Evolutionary conservation across 2,329 filamentous ascomycete genomes (phyloP).

Genomic region (Pseudocercospora fijiensis): DNA sequence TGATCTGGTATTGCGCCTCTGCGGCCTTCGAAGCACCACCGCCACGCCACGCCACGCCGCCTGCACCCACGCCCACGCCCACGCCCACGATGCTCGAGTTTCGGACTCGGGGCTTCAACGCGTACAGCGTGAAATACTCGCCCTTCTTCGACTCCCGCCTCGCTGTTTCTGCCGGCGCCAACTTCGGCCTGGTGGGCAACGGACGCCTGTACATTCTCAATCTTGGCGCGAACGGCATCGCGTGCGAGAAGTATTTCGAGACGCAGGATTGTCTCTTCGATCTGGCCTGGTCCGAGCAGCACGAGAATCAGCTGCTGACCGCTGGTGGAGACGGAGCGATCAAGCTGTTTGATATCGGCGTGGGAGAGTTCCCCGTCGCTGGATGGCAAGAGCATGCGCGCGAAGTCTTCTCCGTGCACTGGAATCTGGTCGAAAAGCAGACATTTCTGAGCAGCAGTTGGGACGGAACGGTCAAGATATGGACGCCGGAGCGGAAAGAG

Average conservation of each 20-base stretch:
- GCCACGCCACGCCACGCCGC: background rate
- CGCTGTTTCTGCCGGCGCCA: constrained; percentile 84
- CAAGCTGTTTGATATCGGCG: constrained; percentile 84
- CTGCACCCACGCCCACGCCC: background rate
- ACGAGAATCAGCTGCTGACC: constrained; percentile 89
- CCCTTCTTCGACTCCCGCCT: constrained; percentile 96
- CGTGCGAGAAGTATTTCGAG: constrained; percentile 85
- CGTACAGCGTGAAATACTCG: constrained; percentile 96
- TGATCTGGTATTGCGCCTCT: background rate
- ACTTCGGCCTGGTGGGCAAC: constrained; percentile 97
- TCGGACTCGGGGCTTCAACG: constrained; percentile 89
- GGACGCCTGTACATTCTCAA: constrained; percentile 82
- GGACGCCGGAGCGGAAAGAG: constrained; percentile 67
- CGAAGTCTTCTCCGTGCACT: constrained; percentile 88
- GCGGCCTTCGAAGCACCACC: background rate
- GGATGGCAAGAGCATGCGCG: constrained; percentile 91
- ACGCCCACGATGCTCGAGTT: constrained; percentile 86
- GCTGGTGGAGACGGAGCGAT: constrained; percentile 91
- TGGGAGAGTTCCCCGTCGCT: constrained; percentile 81
- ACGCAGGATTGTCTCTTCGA: constrained; percentile 98
- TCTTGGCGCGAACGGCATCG: constrained; percentile 78
- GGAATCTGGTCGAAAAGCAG: constrained; percentile 89
- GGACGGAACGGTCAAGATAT: constrained; percentile 96
- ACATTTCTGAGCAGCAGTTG: constrained; percentile 89
- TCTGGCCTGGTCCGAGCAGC: constrained; percentile 89